Base-by-base conservation (phyloP, 768 basidiomycete genomes). In the Pleurotus djamor region DNA sequence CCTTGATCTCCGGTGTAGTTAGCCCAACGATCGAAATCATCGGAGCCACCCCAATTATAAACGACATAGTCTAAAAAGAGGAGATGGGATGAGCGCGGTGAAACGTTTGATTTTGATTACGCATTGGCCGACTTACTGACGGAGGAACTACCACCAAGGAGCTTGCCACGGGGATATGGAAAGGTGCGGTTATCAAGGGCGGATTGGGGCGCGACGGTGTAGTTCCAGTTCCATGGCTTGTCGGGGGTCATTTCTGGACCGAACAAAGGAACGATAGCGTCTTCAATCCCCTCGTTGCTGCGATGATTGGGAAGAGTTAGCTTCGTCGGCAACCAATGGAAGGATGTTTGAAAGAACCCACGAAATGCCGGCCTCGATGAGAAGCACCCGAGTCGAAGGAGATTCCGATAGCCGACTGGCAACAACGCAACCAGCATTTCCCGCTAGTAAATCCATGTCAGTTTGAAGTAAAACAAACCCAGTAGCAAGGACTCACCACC, bases 201-300 rank as follows among this genome's bases (percentile, higher is more conserved):
- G 14, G 59, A 41, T 61, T 76, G 70, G 0, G 73, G 63, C 4
- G 66, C 64, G 10, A 69, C 67, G 21, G 74, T 72, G 52, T 71
- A 75, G 60, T 76, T 73, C 72, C 72, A 74, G 60, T 74, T 72
- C 32, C 65, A 69, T 10, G 59, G 59, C 4, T 68, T 69, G 34
- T 67, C 51, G 6, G 62, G 64, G 41, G 58, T 51, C 8, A 62
- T 52, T 44, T 56, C 45, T 14, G 60, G 59, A 5, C 63, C 57
- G 38, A 67, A 52, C 13, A 67, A 57, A 33, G 66, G 66, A 14
- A 67, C 59, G 48, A 61, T 60, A n/a, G 61, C 56, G 43, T 57
- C 61, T 14, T 48, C 49, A 33, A 63, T 60, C 21, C 61, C 63
- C 57, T 60, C 66, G 48, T 67, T 60, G 14, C 64, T 67, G 49